phyloP scores from a whole-genome alignment of 2,329 filamentous ascomycete genomes.

The Fusarium sp. region DNA sequence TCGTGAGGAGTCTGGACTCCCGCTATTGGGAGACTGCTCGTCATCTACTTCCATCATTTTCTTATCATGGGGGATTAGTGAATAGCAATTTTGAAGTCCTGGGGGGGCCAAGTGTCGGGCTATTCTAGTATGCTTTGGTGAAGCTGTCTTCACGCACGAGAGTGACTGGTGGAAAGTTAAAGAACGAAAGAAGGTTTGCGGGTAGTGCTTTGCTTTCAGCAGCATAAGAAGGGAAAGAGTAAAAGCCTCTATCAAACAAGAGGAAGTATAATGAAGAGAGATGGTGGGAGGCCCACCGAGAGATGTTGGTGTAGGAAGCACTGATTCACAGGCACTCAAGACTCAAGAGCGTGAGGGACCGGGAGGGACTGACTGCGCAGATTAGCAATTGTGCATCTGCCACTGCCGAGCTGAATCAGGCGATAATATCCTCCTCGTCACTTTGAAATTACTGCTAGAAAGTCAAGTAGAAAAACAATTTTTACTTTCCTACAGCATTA shows the following conservation, averaged over 20 bases:
- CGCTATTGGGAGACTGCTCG: neutral
- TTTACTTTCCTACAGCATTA: neutral
- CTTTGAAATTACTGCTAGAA: neutral
- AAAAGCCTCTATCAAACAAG: neutral
- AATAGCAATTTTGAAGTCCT: neutral
- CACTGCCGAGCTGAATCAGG: neutral
- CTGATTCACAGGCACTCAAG: conserved; percentile 19
- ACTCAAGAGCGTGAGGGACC: neutral
- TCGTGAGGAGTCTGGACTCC: conserved; percentile 10
- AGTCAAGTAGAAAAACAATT: neutral
- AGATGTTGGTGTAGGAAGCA: neutral
- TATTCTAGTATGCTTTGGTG: neutral
- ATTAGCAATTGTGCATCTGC: neutral
- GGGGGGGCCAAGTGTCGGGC: neutral
- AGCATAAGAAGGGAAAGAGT: neutral
- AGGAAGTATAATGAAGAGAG: neutral
- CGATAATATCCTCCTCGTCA: neutral
- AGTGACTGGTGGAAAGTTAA: neutral
- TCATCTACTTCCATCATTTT: conserved; percentile 2
- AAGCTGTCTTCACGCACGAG: neutral
- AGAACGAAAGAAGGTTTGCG: neutral
- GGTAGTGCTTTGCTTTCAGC: neutral
- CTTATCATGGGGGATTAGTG: neutral
- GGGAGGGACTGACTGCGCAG: neutral
- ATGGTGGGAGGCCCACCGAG: neutral